Percentiles rank a stretch among this genome's conserved stretches.
Evolutionary conservation across 495 filamentous ascomycete genomes (phyloP).

Genomic region (Entonaema liquescens): DNA sequence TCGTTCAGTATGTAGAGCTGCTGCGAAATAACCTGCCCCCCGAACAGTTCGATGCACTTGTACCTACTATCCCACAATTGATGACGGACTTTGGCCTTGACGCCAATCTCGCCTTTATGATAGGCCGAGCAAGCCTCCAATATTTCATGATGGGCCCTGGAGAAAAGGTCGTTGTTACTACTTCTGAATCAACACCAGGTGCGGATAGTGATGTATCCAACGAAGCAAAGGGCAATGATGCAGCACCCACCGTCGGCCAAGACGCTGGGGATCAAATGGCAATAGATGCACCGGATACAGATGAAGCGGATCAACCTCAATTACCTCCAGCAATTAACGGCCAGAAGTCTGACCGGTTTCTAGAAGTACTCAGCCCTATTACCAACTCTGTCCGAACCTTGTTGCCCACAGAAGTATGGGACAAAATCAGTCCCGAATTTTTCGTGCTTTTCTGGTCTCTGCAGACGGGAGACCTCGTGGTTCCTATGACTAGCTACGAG

Average conservation of each 20-base stretch:
- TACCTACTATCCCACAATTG: constrained; percentile 78
- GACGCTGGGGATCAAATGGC: constrained; percentile 52
- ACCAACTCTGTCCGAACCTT: constrained; percentile 70
- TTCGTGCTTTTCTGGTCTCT: constrained; percentile 95
- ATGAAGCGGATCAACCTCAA: constrained; percentile 37
- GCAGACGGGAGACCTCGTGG: constrained; percentile 78
- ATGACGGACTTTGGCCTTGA: constrained; percentile 84
- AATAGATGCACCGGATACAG: constrained; percentile 41
- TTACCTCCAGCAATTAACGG: constrained; percentile 37
- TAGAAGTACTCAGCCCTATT: constrained; percentile 79
- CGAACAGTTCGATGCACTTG: constrained; percentile 79
- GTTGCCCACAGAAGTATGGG: constrained; percentile 70
- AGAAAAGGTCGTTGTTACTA: constrained; percentile 40
- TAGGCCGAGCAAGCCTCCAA: constrained; percentile 74
- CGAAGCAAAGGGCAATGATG: constrained; percentile 31
- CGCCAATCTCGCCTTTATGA: constrained; percentile 85
- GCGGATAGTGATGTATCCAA: constrained; percentile 54
- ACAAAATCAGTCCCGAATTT: constrained; percentile 74
- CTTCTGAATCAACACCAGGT: constrained; percentile 46
- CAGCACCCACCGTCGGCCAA: constrained; percentile 34
- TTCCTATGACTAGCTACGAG: constrained; percentile 76
- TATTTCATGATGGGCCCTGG: constrained; percentile 52
- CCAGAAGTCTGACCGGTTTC: constrained; percentile 62
- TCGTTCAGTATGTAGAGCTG: constrained; percentile 89
- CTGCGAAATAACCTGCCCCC: constrained; percentile 79